Conservation (phyloP, 2,329 filamentous ascomycete genomes). For the Fusarium sp. region DNA sequence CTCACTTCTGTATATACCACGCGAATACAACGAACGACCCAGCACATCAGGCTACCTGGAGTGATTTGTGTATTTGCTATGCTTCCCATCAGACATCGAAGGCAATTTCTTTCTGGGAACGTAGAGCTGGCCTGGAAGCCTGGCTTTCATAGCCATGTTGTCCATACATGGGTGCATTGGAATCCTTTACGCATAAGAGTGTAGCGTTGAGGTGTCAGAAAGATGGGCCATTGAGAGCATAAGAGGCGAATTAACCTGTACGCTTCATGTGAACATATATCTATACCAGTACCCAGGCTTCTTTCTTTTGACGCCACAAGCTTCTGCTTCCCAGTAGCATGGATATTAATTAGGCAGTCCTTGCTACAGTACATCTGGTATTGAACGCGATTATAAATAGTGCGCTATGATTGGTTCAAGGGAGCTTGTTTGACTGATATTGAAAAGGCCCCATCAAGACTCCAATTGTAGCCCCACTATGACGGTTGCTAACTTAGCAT, state of each 20-base stretch:
- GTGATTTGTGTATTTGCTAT: neutral
- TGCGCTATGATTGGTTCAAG: conserved; percentile 28
- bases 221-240: neutral
- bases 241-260: neutral
- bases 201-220: neutral
- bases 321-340: neutral
- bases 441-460: conserved; percentile 13
- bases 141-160: neutral
- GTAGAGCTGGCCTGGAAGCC: neutral
- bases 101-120: neutral
- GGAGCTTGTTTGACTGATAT: conserved; percentile 12
- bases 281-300: neutral
- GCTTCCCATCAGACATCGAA: neutral
- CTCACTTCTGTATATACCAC: conserved; percentile 42
- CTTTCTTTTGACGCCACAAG: neutral
- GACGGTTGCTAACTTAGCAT: conserved; percentile 13
- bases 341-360: neutral
- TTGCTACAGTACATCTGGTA: neutral
- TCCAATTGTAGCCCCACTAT: conserved; percentile 48
- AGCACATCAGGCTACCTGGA: conserved; percentile 2
- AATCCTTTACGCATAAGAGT: neutral
- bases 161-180: neutral
- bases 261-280: neutral
- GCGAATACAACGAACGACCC: conserved; percentile 40
- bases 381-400: conserved; percentile 35